Base-by-base conservation (phyloP, 2,329 filamentous ascomycete species). In the Hypoxylon sp. region DNA sequence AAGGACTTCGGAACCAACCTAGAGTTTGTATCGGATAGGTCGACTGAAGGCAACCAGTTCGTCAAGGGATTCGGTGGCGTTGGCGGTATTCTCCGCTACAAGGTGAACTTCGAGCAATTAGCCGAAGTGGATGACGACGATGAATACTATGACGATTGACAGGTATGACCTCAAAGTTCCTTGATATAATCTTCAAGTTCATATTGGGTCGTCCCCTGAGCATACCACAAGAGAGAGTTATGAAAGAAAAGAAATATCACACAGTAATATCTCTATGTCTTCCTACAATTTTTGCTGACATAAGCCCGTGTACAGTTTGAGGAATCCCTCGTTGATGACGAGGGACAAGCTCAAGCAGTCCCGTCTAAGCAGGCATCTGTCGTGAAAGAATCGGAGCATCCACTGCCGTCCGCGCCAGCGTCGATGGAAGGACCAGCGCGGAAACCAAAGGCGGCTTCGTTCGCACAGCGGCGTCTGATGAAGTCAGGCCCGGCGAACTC, bases 101-200 rank as follows among this genome's bases (percentile, higher is more conserved):
- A 98, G 87, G 94, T 99, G 87, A 99, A 99, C 87, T 99, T 99
- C 85, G 97, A 99, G 85, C 97, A 99, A 84, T 88, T 99, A 82
- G 92, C 92, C 82, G 96, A 98, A 81, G 87, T 92, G 78, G 90
- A 92, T 78, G 94, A 97, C 81, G 92, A 96, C 80, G 92, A 94
- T 83, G 95, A 98, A 81, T 98, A 97, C 86, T 94, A 95, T 84
- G 87, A 89, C 82, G 87, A 85, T 85, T 79, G 77, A 79, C 77
- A 78, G 74, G 74, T 76, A 71, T 69, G 72, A 53, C 44, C 59
- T 61, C 51, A 42, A 73, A 66, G 46, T 53, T 59, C 55, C 59
- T 58, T 61, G 46, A 42, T 42, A 53, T 61, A 42, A 60, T 53
- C 47, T 59, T 63, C 54, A 52, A 70, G 39, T 58, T 48, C 37